These are phyloP conservation scores for Speleostelium caveatum DNA, from an alignment of 78 protist species.

Conservation along the genomic window DNA sequence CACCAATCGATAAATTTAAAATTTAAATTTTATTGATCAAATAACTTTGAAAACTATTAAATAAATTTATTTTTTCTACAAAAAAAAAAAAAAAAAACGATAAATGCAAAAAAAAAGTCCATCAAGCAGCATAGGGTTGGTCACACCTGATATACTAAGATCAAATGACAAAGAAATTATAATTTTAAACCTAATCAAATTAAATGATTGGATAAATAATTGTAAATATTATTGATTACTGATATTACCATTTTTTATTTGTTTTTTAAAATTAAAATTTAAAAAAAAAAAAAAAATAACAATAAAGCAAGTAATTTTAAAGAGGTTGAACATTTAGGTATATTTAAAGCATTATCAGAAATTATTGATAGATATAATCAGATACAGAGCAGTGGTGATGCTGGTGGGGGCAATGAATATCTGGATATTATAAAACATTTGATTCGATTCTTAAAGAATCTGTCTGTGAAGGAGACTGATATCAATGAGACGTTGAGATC, in stretches of 20 bases:
- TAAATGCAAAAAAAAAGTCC: too few relatives aligned
- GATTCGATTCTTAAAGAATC: conserved; percentile 5
- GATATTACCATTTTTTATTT: background rate
- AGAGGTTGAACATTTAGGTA: conserved; percentile 43
- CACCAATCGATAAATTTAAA: too few relatives aligned
- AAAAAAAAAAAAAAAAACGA: too few relatives aligned
- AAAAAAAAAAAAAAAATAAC: background rate
- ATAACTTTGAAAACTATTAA: too few relatives aligned
- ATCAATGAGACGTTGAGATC: conserved; percentile 46
- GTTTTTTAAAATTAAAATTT: background rate
- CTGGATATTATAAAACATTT: background rate
- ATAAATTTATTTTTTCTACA: too few relatives aligned
- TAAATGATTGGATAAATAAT: conserved; percentile 67
- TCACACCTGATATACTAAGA: conserved; percentile 30
- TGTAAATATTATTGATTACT: background rate
- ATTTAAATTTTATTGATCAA: too few relatives aligned
- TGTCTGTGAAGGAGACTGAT: conserved; percentile 8
- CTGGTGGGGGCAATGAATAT: background rate
- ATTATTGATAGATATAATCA: conserved; percentile 17
- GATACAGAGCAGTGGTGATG: background rate
- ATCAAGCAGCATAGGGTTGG: too few relatives aligned
- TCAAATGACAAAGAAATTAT: conserved; percentile 27
- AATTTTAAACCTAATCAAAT: background rate
- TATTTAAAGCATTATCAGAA: conserved; percentile 24
- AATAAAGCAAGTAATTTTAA: conserved; percentile 7